Evolutionary conservation across 2,329 filamentous ascomycete genomes (phyloP).

Genomic region (Neonectria hederae): DNA sequence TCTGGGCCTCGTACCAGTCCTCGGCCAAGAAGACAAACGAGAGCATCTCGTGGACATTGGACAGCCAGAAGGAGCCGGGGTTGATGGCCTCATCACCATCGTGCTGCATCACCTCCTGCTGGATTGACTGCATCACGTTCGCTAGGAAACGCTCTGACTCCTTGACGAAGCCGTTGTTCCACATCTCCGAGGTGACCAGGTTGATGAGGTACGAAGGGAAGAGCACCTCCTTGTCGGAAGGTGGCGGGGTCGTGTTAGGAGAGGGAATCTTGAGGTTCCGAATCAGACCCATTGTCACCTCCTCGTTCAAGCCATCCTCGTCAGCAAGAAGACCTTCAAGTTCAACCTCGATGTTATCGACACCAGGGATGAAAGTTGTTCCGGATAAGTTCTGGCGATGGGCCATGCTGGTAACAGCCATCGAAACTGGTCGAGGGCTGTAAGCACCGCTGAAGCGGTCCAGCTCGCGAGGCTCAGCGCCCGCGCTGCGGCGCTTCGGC

Average conservation of each 20-base stretch:
- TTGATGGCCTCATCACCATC: slow-evolving; percentile 98
- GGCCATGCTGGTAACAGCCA: slow-evolving; percentile 79
- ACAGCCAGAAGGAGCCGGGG: slow-evolving; percentile 97
- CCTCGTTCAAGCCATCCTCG: slow-evolving; percentile 94
- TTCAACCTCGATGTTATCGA: slow-evolving; percentile 94
- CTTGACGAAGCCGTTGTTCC: slow-evolving; percentile 99
- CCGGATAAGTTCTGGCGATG: slow-evolving; percentile 78
- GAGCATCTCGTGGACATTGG: slow-evolving; percentile 99
- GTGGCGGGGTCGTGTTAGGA: slow-evolving; percentile 85
- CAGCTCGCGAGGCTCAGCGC: slow-evolving; percentile 82
- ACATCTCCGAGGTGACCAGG: slow-evolving; percentile 99
- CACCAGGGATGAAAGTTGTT: slow-evolving; percentile 79
- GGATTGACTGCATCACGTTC: slow-evolving; percentile 99
- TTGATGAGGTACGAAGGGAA: slow-evolving; percentile 99
- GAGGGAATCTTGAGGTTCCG: slow-evolving; percentile 95
- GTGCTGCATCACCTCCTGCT: slow-evolving; percentile 99
- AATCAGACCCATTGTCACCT: slow-evolving; percentile 96
- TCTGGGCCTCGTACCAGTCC: slow-evolving; percentile 99
- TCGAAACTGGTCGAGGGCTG: slow-evolving; percentile 94
- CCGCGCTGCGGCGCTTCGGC: slow-evolving; percentile 92
- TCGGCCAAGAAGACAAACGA: slow-evolving; percentile 99
- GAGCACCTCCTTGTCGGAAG: slow-evolving; percentile 97
- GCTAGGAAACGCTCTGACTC: slow-evolving; percentile 98
- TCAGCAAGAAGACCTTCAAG: slow-evolving; percentile 93
- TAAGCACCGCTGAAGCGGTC: slow-evolving; percentile 93